phyloP scores from a whole-genome alignment of 495 filamentous ascomycete species.

The Penicillium parvum region DNA sequence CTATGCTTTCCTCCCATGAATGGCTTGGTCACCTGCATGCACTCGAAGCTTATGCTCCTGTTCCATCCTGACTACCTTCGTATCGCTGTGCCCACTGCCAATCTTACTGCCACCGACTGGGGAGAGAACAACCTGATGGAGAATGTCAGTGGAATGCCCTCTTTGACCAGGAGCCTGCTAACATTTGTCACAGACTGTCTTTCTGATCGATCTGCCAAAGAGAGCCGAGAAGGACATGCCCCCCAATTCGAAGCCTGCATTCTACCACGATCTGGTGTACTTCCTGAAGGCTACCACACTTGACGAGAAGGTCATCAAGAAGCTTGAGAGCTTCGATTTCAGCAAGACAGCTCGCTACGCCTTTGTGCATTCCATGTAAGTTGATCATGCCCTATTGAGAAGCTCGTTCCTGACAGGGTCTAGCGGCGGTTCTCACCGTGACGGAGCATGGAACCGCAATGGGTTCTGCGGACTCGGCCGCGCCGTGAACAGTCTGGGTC shows the following conservation, averaged over 20 bases:
- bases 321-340: conserved; percentile 70
- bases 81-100: conserved; percentile 76
- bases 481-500: conserved; percentile 53
- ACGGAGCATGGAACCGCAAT: conserved; percentile 54
- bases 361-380: conserved; percentile 77
- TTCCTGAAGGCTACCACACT: conserved; percentile 68
- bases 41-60: conserved; percentile 83
- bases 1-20: conserved; percentile 79
- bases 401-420: conserved; percentile 4
- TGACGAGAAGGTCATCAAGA: conserved; percentile 54
- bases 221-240: conserved; percentile 19
- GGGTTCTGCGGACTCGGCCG: conserved; percentile 66
- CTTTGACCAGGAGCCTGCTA: background rate
- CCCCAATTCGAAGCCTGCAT: conserved; percentile 26
- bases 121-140: conserved; percentile 76
- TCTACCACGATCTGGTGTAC: conserved; percentile 64
- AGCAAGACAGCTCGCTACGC: conserved; percentile 57
- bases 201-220: conserved; percentile 78
- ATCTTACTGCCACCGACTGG: conserved; percentile 79
- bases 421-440: conserved; percentile 52
- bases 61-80: conserved; percentile 65
- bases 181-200: conserved; percentile 53
- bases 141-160: conserved; percentile 47
- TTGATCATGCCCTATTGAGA: background rate
- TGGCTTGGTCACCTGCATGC: conserved; percentile 66